Base-by-base conservation (phyloP, 139 green algal genomes). In the Picochlorum sp. region DNA sequence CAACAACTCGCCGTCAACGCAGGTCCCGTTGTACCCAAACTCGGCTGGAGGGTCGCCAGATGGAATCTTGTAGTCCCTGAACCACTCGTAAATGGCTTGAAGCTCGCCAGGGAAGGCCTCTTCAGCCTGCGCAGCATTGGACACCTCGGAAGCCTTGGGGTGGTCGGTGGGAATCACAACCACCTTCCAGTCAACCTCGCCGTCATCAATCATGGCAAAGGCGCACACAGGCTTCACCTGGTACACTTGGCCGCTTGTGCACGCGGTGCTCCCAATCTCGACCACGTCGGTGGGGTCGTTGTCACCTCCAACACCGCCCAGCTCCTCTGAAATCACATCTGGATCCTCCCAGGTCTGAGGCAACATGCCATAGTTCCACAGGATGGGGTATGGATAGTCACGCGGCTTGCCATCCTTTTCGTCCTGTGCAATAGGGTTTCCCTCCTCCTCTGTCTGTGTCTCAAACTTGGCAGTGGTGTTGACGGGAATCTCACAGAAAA, bases 331-430 rank as follows among this genome's bases (percentile, higher is more conserved):
- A 65, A 81, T 68, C 31, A 45, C 31, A 50, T 49, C 31, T n/a
- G 87, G 87, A 73, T 95, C 87, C 72, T 95, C 87, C 87, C 94
- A 99, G 1, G 94, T 99, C 83, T 97, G 92, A 4, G 94, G 94
- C 69, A 98, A 80, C 80, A 99, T 67, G 54, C 94, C 94, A 72
- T 99, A 99, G 88, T 98, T 99, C 93, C 60, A 55, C 86, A 98
- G 95, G 86, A 99, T 99, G 94, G 98, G 98, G 91, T 98, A 94
- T 49, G 75, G 94, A 85, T 99, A 99, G 85, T 93, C 94, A 8
- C 94, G 72, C 37, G 98, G 81, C 80, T 98, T 98, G 74, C 91
- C 94, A 84, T 98, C 98, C 88, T 99, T 99, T 51, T 82, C 92
- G 76, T 98, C 94, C 76, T 99, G 94, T 86, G 98, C 98, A 88